These are phyloP conservation scores for Xylaria sp. DNA, from an alignment of 2,329 filamentous ascomycete species.

Conservation along the genomic window DNA sequence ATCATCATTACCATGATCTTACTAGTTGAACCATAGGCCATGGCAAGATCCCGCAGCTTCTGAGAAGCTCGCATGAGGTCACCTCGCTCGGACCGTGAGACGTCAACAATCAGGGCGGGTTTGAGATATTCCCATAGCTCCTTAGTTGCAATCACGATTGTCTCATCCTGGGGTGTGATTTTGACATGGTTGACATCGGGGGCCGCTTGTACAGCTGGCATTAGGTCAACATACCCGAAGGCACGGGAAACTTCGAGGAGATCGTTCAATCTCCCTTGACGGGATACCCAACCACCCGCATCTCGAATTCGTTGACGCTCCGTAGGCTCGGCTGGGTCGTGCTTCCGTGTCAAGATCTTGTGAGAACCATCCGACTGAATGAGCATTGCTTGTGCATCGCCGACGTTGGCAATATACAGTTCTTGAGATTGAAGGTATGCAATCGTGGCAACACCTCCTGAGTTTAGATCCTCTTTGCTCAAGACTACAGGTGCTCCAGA, in stretches of 20 bases:
- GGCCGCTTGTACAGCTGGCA: slow-evolving; percentile 91
- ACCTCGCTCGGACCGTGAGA: slow-evolving; percentile 83
- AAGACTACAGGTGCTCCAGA: slow-evolving; percentile 79
- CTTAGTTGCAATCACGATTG: slow-evolving; percentile 88
- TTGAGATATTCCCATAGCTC: slow-evolving; percentile 96
- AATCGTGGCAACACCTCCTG: slow-evolving; percentile 91
- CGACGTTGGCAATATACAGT: slow-evolving; percentile 93
- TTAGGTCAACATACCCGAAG: slow-evolving; percentile 92
- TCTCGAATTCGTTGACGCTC: slow-evolving; percentile 92
- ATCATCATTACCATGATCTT: slow-evolving; percentile 99
- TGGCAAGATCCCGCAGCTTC: slow-evolving; percentile 92
- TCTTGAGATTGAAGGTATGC: slow-evolving; percentile 90
- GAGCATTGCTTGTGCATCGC: slow-evolving; percentile 93
- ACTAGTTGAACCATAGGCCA: slow-evolving; percentile 90
- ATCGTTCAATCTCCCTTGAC: slow-evolving; percentile 94
- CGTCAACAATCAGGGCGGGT: slow-evolving; percentile 89
- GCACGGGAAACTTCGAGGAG: slow-evolving; percentile 89
- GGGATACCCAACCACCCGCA: slow-evolving; percentile 93
- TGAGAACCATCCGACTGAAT: slow-evolving; percentile 89
- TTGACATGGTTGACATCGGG: slow-evolving; percentile 83
- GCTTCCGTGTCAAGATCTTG: slow-evolving; percentile 86
- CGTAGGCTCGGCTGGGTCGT: slow-evolving; percentile 86
- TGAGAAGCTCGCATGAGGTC: slow-evolving; percentile 96
- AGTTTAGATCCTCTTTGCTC: slow-evolving; percentile 87
- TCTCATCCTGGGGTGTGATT: slow-evolving; percentile 89